Evolutionary conservation across 2,329 filamentous ascomycete genomes (phyloP), one percentile per base, ranked within the genome.

Genomic region (Tolypocladium amazonense): DNA sequence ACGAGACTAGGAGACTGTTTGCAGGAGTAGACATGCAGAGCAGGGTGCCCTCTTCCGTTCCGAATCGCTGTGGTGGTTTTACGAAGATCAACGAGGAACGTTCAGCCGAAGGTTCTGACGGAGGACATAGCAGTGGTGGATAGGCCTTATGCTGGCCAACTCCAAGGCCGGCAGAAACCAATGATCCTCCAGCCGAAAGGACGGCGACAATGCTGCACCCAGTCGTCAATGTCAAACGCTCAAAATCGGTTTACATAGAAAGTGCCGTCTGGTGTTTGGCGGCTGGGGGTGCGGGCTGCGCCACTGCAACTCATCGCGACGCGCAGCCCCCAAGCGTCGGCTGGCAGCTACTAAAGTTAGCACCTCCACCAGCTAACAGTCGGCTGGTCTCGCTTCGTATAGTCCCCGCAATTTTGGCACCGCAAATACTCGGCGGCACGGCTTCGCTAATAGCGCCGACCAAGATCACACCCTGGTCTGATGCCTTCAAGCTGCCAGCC

Each of bases 131-230:
- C n/a, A n/a, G n/a, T n/a, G n/a, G n/a, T n/a, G n/a, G 3, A 92
- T 87, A 0, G 88, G 33, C 88, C 68, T 37, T 8, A 37, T 37
- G 35, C 9, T 9, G 35, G 35, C 6, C 6, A 11, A 2, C 35
- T 2, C 35, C 35, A 4, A 37, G 35, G 35, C 35, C 35, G 12
- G 12, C 35, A 37, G 35, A 37, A 37, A 37, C 14, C 9, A 37
- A 35, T 9, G 7, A 14, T 37, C 35, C 35, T 37, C 35, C 35
- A 3, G 35, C 35, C 35, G 35, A 35, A 33, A 33, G 4, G 4
- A 4, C 30, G 30, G 30, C 30, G 30, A 33, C 11, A 8, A 9
- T 8, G 35, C 35, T 11, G 9, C 9, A 11, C 35, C 9, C 11
- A 35, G 35, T 35, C 9, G 6, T 35, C 35, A 35, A 7, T 35